Evolutionary conservation across 129 eudicot species (phyloP).

Genomic region (Solidago caesia): DNA sequence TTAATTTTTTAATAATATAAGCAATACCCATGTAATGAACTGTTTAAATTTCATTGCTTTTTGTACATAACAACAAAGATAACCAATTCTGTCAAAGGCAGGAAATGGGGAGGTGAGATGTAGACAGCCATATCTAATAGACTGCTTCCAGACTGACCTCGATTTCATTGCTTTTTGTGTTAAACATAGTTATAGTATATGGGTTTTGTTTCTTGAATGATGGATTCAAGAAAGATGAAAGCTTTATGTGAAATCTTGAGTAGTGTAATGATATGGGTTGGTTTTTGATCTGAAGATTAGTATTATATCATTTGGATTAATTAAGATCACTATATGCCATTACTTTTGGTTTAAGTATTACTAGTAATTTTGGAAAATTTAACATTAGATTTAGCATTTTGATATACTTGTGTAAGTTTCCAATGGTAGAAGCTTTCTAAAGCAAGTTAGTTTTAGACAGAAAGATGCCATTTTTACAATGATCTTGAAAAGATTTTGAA

Average conservation of each 20-base stretch:
- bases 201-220: not conserved
- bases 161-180: conserved; percentile 12
- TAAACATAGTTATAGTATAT: not conserved
- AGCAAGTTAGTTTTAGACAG: conserved; percentile 13
- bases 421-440: not conserved
- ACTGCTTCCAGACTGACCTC: too few relatives aligned
- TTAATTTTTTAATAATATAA: not conserved
- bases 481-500: conserved; percentile 17
- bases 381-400: conserved; percentile 5
- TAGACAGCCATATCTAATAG: too few relatives aligned
- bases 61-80: not conserved
- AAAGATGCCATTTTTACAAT: not conserved
- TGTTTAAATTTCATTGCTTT: conserved; percentile 14
- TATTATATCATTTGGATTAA: conserved; percentile 3
- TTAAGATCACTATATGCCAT: conserved; percentile 8
- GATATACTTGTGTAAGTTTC: conserved; percentile 16
- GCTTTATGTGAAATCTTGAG: too few relatives aligned
- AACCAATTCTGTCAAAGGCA: too few relatives aligned
- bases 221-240: not conserved
- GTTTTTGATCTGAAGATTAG: conserved; percentile 8
- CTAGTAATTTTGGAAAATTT: not conserved
- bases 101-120: too few relatives aligned
- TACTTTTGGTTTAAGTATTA: not conserved
- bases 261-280: not conserved
- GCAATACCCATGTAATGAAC: conserved; percentile 15